Evolutionary conservation across 805 yeast genomes (phyloP), one percentile per base, ranked within the genome.

Genomic region (Yarrowia deformans): DNA sequence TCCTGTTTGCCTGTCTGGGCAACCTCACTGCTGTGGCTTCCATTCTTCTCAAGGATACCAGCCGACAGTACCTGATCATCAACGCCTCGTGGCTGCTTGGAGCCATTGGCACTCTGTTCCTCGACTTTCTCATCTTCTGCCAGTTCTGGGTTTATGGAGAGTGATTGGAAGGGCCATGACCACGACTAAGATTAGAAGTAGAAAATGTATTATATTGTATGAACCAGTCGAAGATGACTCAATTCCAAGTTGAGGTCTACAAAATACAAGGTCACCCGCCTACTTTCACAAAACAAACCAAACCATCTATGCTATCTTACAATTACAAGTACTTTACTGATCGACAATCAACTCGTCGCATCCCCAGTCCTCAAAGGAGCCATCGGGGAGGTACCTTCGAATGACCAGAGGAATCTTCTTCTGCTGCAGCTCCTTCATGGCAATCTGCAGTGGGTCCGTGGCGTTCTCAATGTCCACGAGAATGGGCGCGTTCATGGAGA

Each of bases 391-490:
- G 77, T 92, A 96, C 80, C 99, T 86, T 85, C 99, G 88, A 61
- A 95, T 91, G 56, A 96, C 97, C 75, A 95, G 84, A 1, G 99
- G 99, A 69, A 96, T 93, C 79, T 93, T 95, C 79, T 91, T 88
- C 79, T 95, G 98, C 1, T 97, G 87, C 72, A 95, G 85, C 80
- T 95, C 99, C 80, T 96, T 95, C 91, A 92, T 90, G 71, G 99
- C 98, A 72, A 95, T 95, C 79, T 93, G 97, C 77, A 95, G 83
- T 14, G 99, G 99, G 79, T 95, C 99, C 2, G 99, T 96, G 79
- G 96, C 99, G 77, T 99, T 99, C 81, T 95, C 99, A 70, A 95
- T 87, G 77, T 96, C 99, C 50, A 95, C 99, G 77, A 95, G 85
- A 2, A 95, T 98, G 1, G 99, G 99, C 0, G 99, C 99, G 77